Percentiles rank a stretch among this genome's conserved stretches.
phyloP scores from a whole-genome alignment of 352 stramenopile species.

The Pythium utonaiense region DNA sequence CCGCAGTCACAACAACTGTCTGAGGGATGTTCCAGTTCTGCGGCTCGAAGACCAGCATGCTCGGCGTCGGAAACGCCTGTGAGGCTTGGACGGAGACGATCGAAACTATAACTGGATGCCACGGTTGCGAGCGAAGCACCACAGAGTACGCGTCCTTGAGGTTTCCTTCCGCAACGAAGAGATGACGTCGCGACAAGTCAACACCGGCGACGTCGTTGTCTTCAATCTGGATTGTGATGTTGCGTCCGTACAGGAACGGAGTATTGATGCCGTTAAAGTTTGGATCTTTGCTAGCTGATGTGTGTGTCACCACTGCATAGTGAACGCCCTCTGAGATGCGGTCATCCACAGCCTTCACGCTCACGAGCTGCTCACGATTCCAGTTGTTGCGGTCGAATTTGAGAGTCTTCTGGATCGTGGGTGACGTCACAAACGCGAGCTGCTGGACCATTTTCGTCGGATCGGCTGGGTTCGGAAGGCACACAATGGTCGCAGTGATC shows the following conservation, averaged over 20 bases:
- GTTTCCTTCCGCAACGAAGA: slow-evolving; percentile 61
- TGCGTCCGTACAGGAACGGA: slow-evolving; percentile 59
- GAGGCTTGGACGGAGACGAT: slow-evolving; percentile 39
- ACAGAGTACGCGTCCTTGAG: slow-evolving; percentile 53
- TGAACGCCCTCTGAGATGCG: slow-evolving; percentile 52
- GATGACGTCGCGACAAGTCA: slow-evolving; percentile 44
- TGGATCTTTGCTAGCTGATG: slow-evolving; percentile 38
- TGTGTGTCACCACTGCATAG: slow-evolving; percentile 55
- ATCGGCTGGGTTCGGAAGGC: slow-evolving; percentile 25
- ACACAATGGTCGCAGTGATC: slow-evolving; percentile 40
- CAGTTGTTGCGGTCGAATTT: slow-evolving; percentile 55
- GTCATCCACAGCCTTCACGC: slow-evolving; percentile 54
- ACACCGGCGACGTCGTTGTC: slow-evolving; percentile 64
- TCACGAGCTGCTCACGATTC: slow-evolving; percentile 67
- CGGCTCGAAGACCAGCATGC: slow-evolving; percentile 36
- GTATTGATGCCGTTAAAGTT: slow-evolving; percentile 48
- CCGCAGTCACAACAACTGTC: slow-evolving; percentile 35
- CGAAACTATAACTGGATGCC: slow-evolving; percentile 47
- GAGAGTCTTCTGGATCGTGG: slow-evolving; percentile 21
- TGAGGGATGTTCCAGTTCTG: slow-evolving; percentile 51
- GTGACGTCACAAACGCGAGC: slow-evolving; percentile 28
- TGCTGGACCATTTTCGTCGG: slow-evolving; percentile 33
- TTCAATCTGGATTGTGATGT: slow-evolving; percentile 60
- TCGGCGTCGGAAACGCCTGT: slow-evolving; percentile 35
- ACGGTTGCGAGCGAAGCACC: slow-evolving; percentile 50